A percentile compares a stretch with the other conserved stretches of the same genome.
Evolutionary conservation across 2,329 filamentous ascomycete species (phyloP).

Genomic region (Annulohypoxylon truncatum): DNA sequence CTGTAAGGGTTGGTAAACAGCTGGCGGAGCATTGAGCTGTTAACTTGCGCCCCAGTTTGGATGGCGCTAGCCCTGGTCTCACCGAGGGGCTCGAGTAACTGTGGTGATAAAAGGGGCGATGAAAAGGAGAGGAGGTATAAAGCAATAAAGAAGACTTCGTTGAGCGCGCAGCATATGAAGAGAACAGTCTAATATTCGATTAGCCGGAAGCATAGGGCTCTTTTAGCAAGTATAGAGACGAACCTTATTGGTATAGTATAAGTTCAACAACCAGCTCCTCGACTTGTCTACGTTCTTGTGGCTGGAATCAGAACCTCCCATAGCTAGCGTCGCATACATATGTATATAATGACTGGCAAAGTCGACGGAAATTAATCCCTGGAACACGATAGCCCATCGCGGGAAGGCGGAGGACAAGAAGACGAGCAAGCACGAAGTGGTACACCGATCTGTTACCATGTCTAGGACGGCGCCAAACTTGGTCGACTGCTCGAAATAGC

Average conservation of each 20-base stretch:
- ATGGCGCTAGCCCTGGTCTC: conserved; percentile 63
- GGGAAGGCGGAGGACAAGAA: conserved; percentile 96
- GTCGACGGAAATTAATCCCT: conserved; percentile 90
- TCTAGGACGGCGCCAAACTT: conserved; percentile 96
- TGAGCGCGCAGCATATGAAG: conserved; percentile 89
- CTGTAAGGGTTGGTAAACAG: conserved; percentile 92
- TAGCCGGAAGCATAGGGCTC: conserved; percentile 12
- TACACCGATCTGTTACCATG: conserved; percentile 99
- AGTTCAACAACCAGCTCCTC: conserved; percentile 87
- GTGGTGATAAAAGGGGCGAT: conserved; percentile 87
- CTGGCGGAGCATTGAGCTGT: conserved; percentile 74
- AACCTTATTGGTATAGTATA: conserved; percentile 98
- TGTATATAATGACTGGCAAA: conserved; percentile 98
- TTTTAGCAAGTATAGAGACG: conserved; percentile 45
- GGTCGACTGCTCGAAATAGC: conserved; percentile 89
- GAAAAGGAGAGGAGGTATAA: conserved; percentile 98
- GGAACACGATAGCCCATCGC: conserved; percentile 93
- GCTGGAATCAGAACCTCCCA: conserved; percentile 82
- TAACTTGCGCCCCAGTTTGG: conserved; percentile 75
- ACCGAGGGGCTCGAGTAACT: conserved; percentile 75
- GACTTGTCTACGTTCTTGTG: conserved; percentile 95
- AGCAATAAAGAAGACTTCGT: conserved; percentile 98
- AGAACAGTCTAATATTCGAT: conserved; percentile 75
- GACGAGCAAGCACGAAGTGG: conserved; percentile 92
- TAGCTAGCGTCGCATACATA: conserved; percentile 95